phyloP scores from a whole-genome alignment of 2,329 filamentous ascomycete genomes.

The Xylogone sp. region DNA sequence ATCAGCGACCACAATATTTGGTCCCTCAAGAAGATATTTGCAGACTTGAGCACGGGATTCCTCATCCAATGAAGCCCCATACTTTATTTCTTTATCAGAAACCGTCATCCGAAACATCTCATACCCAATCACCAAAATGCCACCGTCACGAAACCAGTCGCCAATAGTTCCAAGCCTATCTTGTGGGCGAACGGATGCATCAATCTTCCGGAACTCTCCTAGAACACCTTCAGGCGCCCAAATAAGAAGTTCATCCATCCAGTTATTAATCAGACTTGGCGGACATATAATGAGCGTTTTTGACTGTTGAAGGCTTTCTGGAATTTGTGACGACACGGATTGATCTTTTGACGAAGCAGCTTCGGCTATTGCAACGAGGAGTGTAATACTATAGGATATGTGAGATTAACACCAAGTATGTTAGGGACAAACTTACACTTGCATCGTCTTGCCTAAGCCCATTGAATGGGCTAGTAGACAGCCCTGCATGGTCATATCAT shows the following conservation, averaged over 20 bases:
- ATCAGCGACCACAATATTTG: conserved; percentile 76
- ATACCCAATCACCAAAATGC: conserved; percentile 76
- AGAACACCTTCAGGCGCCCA: conserved; percentile 61
- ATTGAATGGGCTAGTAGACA: conserved; percentile 86
- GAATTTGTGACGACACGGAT: conserved; percentile 62
- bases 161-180: conserved; percentile 44
- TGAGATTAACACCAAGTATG: conserved; percentile 5
- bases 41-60: conserved; percentile 35
- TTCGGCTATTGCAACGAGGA: conserved; percentile 72
- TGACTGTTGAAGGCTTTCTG: conserved; percentile 55
- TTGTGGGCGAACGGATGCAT: conserved; percentile 30
- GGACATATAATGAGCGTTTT: conserved; percentile 75
- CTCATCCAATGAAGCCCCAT: conserved; percentile 24
- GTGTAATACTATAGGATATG: conserved; percentile 54
- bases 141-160: conserved; percentile 62
- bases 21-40: conserved; percentile 51
- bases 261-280: conserved; percentile 72
- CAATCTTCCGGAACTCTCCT: conserved; percentile 54
- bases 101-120: conserved; percentile 54
- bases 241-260: conserved; percentile 69
- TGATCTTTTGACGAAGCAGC: conserved; percentile 57
- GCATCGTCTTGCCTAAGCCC: conserved; percentile 92
- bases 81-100: conserved; percentile 27
- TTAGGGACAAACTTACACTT: conserved; percentile 49
- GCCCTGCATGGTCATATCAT: conserved; percentile 58